Evolutionary conservation across 805 yeast species (phyloP), one percentile per base, ranked within the genome.

Genomic region (Metschnikowia hibisci): DNA sequence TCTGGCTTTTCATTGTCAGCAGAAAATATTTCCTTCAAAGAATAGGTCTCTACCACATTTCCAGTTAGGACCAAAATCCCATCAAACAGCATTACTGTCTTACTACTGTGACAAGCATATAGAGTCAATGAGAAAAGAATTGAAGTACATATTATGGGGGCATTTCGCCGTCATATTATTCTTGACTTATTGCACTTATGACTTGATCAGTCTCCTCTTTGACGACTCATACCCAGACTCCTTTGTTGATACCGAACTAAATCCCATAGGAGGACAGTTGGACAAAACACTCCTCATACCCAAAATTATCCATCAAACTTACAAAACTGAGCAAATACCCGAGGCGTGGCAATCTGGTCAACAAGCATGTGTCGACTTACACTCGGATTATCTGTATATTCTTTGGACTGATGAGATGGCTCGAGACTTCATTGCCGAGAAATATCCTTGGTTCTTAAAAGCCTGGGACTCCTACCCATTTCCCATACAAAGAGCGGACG

Each of bases 391-490:
- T 59, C 81, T 87, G 61, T 89, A 89, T 64, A 82, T 82, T 34
- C 63, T 89, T 28, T 89, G 97, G 97, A 90, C 96, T 4, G 96
- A 89, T 63, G 84, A 78, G 39, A 80, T 76, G 81, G 76, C 95
- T 7, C 71, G 87, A 42, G 81, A 82, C 36, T 90, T 90, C 57
- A 87, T 90, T 47, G 71, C 77, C 22, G 82, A 82, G 55, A 77
- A 87, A 51, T 90, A 82, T 59, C 84, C 91, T 1, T 90, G 96
- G 96, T 90, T 89, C 59, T 65, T 89, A 43, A 63, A 73, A 8
- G 83, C 91, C 2, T 90, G 84, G 74, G 91, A 87, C 55, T 62
- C 73, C 20, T 90, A 90, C 58, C 77, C 75, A 32, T 88, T 81
- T 58, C 88, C 90, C 11, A 90, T 90, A 51, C 81, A 87, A 69